Evolutionary conservation across 352 stramenopile species (phyloP).

Genomic region (Phytopythium cucurbitacearum): DNA sequence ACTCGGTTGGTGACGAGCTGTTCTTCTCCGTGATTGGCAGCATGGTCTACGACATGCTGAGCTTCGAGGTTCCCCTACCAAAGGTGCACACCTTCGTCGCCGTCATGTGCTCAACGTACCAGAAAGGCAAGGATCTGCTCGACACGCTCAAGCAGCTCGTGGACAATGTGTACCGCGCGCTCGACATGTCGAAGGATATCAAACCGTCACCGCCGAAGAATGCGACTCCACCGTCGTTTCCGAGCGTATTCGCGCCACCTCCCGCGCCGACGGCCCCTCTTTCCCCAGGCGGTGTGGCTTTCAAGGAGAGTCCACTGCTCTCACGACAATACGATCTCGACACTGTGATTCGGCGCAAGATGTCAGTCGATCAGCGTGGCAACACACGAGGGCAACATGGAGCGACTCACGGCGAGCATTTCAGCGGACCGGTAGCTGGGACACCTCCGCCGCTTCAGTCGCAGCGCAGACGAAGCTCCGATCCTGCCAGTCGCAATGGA

Average conservation of each 20-base stretch:
- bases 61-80: constrained; percentile 60
- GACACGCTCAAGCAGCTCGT: constrained; percentile 76
- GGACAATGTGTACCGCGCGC: constrained; percentile 72
- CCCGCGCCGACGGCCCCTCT: constrained; percentile 1
- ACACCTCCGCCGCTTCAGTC: constrained; percentile 1
- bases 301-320: constrained; percentile 29
- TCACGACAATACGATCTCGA: constrained; percentile 72
- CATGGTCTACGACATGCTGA: constrained; percentile 85
- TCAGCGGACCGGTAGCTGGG: neutral
- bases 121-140: constrained; percentile 63
- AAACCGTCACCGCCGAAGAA: constrained; percentile 27
- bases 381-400: neutral
- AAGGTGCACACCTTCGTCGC: constrained; percentile 77
- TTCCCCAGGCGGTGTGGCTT: constrained; percentile 5
- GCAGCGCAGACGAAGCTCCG: neutral
- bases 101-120: constrained; percentile 82
- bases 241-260: neutral
- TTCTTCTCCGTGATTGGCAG: constrained; percentile 83
- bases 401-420: too few relatives aligned
- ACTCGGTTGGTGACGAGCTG: constrained; percentile 53
- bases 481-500: neutral
- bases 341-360: constrained; percentile 75
- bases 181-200: constrained; percentile 76
- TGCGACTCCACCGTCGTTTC: constrained; percentile 1
- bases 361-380: constrained; percentile 39